A percentile compares a stretch with the other conserved stretches of the same genome.
Conservation (phyloP, 2,329 filamentous ascomycete genomes). For the Aphanocladium album region DNA sequence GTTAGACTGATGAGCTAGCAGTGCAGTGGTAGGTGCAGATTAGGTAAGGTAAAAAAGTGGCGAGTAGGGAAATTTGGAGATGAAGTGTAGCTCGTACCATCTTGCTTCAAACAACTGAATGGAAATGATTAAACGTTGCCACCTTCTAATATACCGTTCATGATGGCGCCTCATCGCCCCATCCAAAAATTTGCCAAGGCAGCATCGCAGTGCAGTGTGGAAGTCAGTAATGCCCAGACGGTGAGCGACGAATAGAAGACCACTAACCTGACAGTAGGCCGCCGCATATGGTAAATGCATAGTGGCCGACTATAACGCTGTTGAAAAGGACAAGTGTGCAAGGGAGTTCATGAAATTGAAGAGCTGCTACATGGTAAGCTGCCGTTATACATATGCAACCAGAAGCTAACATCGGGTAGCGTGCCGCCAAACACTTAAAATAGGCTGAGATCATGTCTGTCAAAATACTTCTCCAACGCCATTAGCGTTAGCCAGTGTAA, state of each 20-base stretch:
- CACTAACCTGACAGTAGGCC: conserved; percentile 49
- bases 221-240: conserved; percentile 34
- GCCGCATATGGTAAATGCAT: conserved; percentile 88
- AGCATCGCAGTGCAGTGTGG: conserved; percentile 50
- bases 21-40: neutral
- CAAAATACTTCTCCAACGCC: neutral
- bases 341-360: conserved; percentile 82
- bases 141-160: neutral
- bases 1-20: no score
- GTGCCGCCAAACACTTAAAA: conserved; percentile 12
- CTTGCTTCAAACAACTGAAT: neutral
- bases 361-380: conserved; percentile 75
- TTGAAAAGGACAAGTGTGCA: conserved; percentile 85
- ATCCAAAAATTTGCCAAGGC: conserved; percentile 52
- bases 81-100: neutral
- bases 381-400: neutral
- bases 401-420: conserved; percentile 7
- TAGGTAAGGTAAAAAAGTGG: conserved; percentile 1
- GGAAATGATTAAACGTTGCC: neutral
- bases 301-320: conserved; percentile 79
- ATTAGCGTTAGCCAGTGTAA: no score
- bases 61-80: neutral
- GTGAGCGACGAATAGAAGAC: neutral
- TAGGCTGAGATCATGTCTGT: neutral
- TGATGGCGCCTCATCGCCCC: conserved; percentile 32